Conservation (phyloP, 75 land plant genomes). For the Sequoiadendron giganteum region DNA sequence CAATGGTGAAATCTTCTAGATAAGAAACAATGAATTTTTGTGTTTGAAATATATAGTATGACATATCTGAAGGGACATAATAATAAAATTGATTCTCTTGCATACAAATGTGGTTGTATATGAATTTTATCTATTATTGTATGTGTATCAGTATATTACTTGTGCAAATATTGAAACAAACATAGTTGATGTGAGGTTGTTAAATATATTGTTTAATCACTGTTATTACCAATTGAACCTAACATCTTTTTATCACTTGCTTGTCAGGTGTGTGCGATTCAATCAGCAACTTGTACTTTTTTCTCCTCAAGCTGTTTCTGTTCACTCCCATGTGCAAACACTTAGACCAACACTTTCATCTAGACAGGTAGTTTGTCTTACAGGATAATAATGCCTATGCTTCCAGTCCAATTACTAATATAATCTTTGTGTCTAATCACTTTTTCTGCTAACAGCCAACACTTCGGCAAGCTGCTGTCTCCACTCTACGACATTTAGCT, state of each 20-base stretch:
- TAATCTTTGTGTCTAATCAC: background rate
- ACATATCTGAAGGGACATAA: background rate
- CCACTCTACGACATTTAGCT: slow-evolving; percentile 83
- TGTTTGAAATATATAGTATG: background rate
- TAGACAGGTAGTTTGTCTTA: slow-evolving; percentile 64
- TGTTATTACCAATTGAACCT: background rate
- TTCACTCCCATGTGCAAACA: slow-evolving; percentile 81
- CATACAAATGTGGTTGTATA: background rate
- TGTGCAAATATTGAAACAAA: background rate
- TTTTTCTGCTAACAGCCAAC: slow-evolving; percentile 59
- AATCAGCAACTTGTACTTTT: slow-evolving; percentile 96
- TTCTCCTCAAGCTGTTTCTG: slow-evolving; percentile 96
- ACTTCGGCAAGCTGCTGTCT: slow-evolving; percentile 87
- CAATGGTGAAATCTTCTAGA: background rate
- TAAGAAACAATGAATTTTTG: background rate
- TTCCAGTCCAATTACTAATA: background rate
- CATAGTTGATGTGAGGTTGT: background rate
- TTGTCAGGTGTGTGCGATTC: slow-evolving; percentile 78
- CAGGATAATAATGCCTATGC: background rate
- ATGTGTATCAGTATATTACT: background rate
- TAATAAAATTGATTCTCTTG: background rate
- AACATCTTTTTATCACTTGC: background rate
- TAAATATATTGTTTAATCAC: background rate
- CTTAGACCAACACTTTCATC: slow-evolving; percentile 88
- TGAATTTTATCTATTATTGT: background rate